Evolutionary conservation across 305 asterid genomes (phyloP).

Genomic region (Euphrasia arctica): DNA sequence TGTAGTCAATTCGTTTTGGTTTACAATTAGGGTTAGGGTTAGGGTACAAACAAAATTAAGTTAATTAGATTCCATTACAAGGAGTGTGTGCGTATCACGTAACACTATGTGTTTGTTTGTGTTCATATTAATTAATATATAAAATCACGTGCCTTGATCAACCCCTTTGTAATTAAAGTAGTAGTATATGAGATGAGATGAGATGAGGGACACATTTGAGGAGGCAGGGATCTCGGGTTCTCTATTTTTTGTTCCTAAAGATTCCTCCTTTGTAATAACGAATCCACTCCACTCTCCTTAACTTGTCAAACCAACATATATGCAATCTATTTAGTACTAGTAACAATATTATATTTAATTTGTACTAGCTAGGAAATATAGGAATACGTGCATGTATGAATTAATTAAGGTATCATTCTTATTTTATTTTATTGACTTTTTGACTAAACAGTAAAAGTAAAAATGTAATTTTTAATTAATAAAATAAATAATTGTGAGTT

Average conservation of each 20-base stretch:
- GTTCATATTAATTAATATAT: too few species aligned
- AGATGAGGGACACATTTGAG: constrained; percentile 39
- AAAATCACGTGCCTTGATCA: constrained; percentile 22
- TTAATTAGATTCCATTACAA: constrained; percentile 39
- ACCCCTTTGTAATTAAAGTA: constrained; percentile 6
- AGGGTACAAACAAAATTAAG: background rate
- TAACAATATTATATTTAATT: background rate
- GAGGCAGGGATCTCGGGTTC: constrained; percentile 55
- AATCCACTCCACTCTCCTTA: background rate
- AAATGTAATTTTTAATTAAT: too few species aligned
- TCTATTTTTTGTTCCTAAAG: constrained; percentile 36
- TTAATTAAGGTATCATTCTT: too few species aligned
- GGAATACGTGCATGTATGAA: too few species aligned
- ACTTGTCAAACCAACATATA: constrained; percentile 32
- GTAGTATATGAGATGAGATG: background rate
- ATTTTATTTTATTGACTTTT: too few species aligned
- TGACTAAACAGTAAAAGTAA: too few species aligned
- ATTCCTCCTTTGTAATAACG: constrained; percentile 37
- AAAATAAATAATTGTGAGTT: too few species aligned
- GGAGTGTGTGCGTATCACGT: background rate
- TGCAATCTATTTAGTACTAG: background rate
- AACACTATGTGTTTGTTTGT: too few species aligned
- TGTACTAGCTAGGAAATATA: too few species aligned
- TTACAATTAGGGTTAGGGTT: background rate
- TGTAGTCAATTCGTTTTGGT: too few species aligned